These are phyloP conservation scores for Myxozyma mucilagina DNA, from an alignment of 805 yeast genomes.

Conservation along the genomic window DNA sequence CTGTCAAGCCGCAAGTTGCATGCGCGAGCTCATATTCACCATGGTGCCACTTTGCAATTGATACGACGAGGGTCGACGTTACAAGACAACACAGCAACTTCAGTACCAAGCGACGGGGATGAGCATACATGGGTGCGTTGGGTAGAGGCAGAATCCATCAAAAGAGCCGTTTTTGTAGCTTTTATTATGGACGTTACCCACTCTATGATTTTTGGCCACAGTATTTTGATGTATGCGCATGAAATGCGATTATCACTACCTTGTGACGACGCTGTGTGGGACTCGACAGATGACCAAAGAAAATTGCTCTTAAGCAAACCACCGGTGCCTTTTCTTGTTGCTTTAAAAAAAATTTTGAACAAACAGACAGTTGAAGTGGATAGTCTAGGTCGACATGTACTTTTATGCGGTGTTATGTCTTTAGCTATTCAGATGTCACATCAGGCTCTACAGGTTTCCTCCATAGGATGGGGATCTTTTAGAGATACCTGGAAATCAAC, in stretches of 20 bases:
- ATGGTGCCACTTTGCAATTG: constrained; percentile 80
- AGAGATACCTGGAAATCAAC: constrained; percentile 67
- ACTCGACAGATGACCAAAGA: constrained; percentile 34
- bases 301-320: constrained; percentile 17
- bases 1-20: constrained; percentile 67
- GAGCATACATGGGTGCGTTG: constrained; percentile 56
- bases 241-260: constrained; percentile 64
- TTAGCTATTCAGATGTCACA: constrained; percentile 73
- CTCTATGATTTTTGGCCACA: constrained; percentile 76
- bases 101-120: constrained; percentile 10
- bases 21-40: constrained; percentile 82
- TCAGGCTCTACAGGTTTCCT: constrained; percentile 58
- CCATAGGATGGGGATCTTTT: constrained; percentile 46
- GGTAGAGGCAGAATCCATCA: constrained; percentile 79
- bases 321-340: constrained; percentile 51
- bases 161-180: constrained; percentile 76
- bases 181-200: constrained; percentile 79
- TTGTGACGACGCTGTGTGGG: constrained; percentile 64
- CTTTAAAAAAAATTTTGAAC: constrained; percentile 58
- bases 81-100: constrained; percentile 27
- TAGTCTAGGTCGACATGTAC: constrained; percentile 63
- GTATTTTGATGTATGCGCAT: constrained; percentile 55
- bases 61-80: constrained; percentile 72
- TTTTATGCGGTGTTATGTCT: constrained; percentile 65
- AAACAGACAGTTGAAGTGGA: constrained; percentile 50